Evolutionary conservation across 2,329 filamentous ascomycete genomes (phyloP), one percentile per base, ranked within the genome.

Genomic region (Tolypocladium sp.): DNA sequence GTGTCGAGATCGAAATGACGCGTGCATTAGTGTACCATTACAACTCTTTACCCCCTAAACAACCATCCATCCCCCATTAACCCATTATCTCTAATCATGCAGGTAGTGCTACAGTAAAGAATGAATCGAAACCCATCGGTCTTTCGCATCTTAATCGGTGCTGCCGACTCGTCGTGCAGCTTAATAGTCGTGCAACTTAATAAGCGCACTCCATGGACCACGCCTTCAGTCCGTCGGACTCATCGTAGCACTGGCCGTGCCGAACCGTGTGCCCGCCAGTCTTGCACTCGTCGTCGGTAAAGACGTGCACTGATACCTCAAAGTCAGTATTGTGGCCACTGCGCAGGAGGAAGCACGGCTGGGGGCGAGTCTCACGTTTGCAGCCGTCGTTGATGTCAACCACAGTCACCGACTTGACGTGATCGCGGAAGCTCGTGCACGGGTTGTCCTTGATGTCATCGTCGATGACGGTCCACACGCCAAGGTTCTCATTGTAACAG

Each of bases 401-500:
- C 40, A 63, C 53, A 8, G 8, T 57, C 1, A 68, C 58, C 12
- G 65, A 67, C 38, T 56, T 56, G 38, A 64, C 55, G 17, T 35
- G 42, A 2, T 60, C 61, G 5, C 56, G 54, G 33, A 69, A 58
- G 38, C 41, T 56, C 44, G 61, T 65, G 61, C 66, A 68, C 35
- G 64, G 58, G 38, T 61, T 49, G 20, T 58, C 52, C 33, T 37
- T 35, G 10, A 68, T 61, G 58, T 68, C 66, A 7, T 60, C 59
- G 25, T 67, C 60, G 22, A 67, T 65, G 41, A 69, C 62, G 13
- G 66, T 68, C 65, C 65, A 69, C 35, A 69, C 56, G 30, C 67
- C 67, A 22, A 63, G 33, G 57, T 68, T 68, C 30, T 59, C 30
- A 2, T 54, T n/a, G 22, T 25, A 58, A 61, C 66, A 69, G 46